Evolutionary conservation across 2,329 filamentous ascomycete genomes (phyloP).

Genomic region (Cercospora sp.): DNA sequence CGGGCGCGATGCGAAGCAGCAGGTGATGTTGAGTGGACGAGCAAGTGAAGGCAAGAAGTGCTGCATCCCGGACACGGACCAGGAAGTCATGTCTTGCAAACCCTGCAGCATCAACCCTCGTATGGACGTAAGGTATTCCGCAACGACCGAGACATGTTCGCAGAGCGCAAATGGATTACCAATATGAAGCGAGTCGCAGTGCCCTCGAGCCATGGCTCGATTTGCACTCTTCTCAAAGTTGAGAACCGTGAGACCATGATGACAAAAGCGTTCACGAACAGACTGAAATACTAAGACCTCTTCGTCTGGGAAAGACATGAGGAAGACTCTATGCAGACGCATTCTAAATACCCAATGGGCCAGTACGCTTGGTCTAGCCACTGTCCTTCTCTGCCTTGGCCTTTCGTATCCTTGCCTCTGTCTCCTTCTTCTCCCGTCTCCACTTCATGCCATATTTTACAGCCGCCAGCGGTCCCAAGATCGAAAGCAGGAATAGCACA

Average conservation of each 20-base stretch:
- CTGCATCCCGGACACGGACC: background rate
- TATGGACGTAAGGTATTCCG: background rate
- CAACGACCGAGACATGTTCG: background rate
- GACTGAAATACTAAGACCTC: background rate
- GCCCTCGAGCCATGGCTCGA: background rate
- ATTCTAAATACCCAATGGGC: too few species aligned
- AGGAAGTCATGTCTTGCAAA: slow-evolving; percentile 1
- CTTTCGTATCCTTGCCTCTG: slow-evolving; percentile 16
- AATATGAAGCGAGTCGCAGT: background rate
- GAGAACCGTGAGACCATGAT: background rate
- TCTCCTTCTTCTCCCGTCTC: slow-evolving; percentile 33
- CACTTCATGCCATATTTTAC: slow-evolving; percentile 34
- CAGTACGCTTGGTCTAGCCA: background rate
- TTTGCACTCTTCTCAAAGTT: background rate
- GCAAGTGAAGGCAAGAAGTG: background rate
- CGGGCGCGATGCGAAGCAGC: background rate
- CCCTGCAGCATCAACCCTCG: background rate
- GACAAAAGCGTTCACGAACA: background rate
- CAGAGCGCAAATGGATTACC: background rate
- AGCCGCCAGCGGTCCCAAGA: slow-evolving; percentile 23
- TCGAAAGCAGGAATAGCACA: slow-evolving; percentile 27
- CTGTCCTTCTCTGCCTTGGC: background rate
- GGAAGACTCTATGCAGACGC: too few species aligned
- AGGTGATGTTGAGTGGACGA: background rate
- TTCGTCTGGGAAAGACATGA: too few species aligned